Percentiles rank a stretch among this genome's conserved stretches.
Conservation (phyloP, 257 asterid species). For the Nicotiana undulata region DNA sequence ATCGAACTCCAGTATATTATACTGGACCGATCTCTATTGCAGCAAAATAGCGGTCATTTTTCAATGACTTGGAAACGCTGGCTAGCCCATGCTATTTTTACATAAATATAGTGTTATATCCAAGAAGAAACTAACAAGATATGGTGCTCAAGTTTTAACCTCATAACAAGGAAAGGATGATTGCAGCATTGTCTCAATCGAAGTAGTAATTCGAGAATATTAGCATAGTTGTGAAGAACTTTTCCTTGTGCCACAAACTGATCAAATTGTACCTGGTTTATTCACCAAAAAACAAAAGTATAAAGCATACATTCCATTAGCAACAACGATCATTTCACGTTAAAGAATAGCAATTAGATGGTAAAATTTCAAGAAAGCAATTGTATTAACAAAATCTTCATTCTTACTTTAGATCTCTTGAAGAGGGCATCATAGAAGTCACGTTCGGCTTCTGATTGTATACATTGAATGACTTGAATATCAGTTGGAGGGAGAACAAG, state of each 20-base stretch:
- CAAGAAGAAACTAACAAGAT: neutral
- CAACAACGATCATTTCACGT: neutral
- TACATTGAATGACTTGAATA: conserved; percentile 52
- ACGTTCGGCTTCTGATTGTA: conserved; percentile 62
- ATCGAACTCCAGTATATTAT: too few relatives aligned
- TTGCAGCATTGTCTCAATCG: conserved; percentile 89
- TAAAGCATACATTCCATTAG: neutral
- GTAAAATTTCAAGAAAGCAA: neutral
- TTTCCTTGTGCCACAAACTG: conserved; percentile 88
- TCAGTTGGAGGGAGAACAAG: conserved; percentile 90
- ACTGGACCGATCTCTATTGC: too few relatives aligned
- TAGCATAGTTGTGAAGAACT: conserved; percentile 79
- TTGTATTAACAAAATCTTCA: neutral
- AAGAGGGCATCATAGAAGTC: conserved; percentile 76
- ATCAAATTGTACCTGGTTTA: conserved; percentile 62
- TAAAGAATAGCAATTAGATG: too few relatives aligned
- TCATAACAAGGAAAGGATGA: conserved; percentile 88
- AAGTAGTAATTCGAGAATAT: conserved; percentile 74
- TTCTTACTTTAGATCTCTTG: conserved; percentile 71
- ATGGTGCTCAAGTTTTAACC: conserved; percentile 22
- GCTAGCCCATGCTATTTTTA: too few relatives aligned
- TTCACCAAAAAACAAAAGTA: conserved; percentile 13
- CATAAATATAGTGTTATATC: neutral
- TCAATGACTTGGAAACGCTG: too few relatives aligned
- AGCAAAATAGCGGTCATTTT: too few relatives aligned